Base-by-base conservation (phyloP, 306 rosid species). In the Cucumis hystrix region DNA sequence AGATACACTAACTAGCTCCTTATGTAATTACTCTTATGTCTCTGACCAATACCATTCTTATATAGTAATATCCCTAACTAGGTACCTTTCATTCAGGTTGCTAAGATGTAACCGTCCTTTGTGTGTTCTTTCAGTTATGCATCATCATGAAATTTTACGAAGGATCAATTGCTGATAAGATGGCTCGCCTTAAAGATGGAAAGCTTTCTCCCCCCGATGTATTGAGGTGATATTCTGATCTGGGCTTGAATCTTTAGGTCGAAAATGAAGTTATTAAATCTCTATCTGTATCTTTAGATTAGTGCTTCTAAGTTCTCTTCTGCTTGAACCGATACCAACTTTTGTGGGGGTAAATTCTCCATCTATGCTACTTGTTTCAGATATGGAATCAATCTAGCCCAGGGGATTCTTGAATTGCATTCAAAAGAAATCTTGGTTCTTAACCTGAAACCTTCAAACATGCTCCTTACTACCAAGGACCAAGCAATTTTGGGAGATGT, bases 111-210 rank as follows among this genome's bases (percentile, higher is more conserved):
- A 25, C 45, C 51, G 40, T 49, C 9, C 71, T 61, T 62, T 72
- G 30, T 51, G 58, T 82, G 76, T 69, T 30, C 75, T 81, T 17
- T 21, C 86, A 95, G 97, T 66, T 92, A 77, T 91, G 96, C 88
- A 70, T 91, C 75, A 58, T 92, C 67, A 94, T 88, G 97, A 94
- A 89, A 69, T 87, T 92, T 81, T 92, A 89, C 16, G 96, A 83
- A 78, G 96, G 97, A 82, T 94, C 97, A n/a, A 77, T 91, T 57
- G 97, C 87, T 73, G 98, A 94, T 84, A 90, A 88, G 87, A 83
- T 95, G 86, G 95, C 98, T 47, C 84, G 77, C 78, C 93, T 90
- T 28, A 87, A 66, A 83, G 93, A 81, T 71, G 98, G 96, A 76
- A 86, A 81, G 83, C 85, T 91, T 81, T 72, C 89, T 4, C 79